phyloP scores from a whole-genome alignment of 2,329 filamentous ascomycete species.

The Tolypocladium tundrense region DNA sequence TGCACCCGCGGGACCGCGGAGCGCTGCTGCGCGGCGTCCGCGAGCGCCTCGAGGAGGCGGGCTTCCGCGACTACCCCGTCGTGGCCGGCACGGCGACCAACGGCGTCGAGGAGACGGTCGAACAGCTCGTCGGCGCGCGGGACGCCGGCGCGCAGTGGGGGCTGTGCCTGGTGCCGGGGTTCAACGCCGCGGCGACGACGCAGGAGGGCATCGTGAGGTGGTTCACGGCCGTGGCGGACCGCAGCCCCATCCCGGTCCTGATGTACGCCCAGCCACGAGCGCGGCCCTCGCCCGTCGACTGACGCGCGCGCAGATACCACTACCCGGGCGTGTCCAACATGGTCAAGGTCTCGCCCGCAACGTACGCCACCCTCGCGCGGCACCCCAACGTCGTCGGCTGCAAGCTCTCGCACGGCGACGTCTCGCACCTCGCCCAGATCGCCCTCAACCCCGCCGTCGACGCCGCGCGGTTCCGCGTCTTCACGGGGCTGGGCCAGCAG shows the following conservation, averaged over 20 bases:
- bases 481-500: constrained; percentile 56
- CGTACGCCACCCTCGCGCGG: constrained; percentile 44
- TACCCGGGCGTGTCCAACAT: constrained; percentile 60
- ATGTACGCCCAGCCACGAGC: constrained; percentile 30
- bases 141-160: constrained; percentile 51
- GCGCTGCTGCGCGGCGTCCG: constrained; percentile 44
- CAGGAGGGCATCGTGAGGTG: constrained; percentile 47
- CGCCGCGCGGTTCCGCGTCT: constrained; percentile 47
- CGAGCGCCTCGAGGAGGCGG: constrained; percentile 42
- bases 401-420: constrained; percentile 59
- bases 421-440: constrained; percentile 54
- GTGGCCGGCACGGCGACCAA: constrained; percentile 53
- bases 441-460: constrained; percentile 50
- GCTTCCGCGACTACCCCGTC: constrained; percentile 48
- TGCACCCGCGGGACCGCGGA: constrained; percentile 46
- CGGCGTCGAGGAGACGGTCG: constrained; percentile 50
- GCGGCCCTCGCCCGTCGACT: not conserved
- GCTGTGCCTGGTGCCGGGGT: constrained; percentile 48
- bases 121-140: constrained; percentile 43
- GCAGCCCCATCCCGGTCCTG: constrained; percentile 45
- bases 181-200: constrained; percentile 44
- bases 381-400: constrained; percentile 60
- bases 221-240: constrained; percentile 49
- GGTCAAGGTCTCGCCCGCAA: constrained; percentile 46
- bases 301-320: constrained; percentile 36